A percentile compares a stretch with the other conserved stretches of the same genome.
phyloP scores from a whole-genome alignment of 2,329 filamentous ascomycete species.

The Apiospora malaysiana region DNA sequence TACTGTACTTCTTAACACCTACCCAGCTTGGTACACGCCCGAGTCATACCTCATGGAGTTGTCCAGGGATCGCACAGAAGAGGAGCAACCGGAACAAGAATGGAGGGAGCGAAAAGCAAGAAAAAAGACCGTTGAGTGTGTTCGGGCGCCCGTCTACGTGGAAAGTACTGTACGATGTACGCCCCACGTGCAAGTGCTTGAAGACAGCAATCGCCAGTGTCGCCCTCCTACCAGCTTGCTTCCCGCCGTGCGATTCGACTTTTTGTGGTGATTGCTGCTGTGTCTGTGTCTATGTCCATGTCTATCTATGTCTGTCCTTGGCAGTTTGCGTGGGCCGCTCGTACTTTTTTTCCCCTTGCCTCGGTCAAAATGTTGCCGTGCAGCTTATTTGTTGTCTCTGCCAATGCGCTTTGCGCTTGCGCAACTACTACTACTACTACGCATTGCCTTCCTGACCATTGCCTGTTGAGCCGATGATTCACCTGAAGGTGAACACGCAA shows the following conservation, averaged over 20 bases:
- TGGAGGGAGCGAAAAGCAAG: conserved; percentile 3
- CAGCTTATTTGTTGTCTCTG: background rate
- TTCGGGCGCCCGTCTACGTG: no score
- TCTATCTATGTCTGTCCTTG: no score
- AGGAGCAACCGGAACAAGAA: background rate
- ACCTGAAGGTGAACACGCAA: conserved; percentile 10
- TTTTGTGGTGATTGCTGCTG: conserved; percentile 11
- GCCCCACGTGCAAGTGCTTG: conserved; percentile 8
- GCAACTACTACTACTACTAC: background rate
- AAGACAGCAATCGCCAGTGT: no score
- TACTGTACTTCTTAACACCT: background rate
- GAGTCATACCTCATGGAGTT: background rate
- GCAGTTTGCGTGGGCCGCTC: conserved; percentile 2
- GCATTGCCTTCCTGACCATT: background rate
- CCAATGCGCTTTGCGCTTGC: conserved; percentile 5
- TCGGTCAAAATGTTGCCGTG: background rate
- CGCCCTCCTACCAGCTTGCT: no score
- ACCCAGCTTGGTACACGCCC: background rate
- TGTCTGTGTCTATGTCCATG: no score
- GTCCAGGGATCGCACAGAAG: background rate
- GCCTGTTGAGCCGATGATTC: background rate
- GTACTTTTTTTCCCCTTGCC: background rate
- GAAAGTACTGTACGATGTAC: no score
- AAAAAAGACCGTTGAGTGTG: conserved; percentile 10
- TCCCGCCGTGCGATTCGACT: no score